A percentile compares a stretch with the other conserved stretches of the same genome.
Conservation (phyloP, 2,329 filamentous ascomycete species). For the Fusarium dimerum region DNA sequence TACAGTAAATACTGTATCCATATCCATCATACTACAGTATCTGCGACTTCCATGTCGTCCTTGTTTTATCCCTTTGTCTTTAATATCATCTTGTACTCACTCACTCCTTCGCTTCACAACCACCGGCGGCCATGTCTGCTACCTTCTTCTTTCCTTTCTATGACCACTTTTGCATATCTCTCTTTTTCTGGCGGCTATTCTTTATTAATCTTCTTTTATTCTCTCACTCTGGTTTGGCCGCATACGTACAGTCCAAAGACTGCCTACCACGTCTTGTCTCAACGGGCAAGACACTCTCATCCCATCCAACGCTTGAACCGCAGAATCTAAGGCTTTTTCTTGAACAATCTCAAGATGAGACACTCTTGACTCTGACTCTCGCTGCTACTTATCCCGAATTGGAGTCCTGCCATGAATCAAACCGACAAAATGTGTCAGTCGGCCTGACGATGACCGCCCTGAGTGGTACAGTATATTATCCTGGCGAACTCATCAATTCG, state of each 20-base stretch:
- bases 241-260: slow-evolving; percentile 17
- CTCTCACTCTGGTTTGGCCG: slow-evolving; percentile 4
- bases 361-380: slow-evolving; percentile 2
- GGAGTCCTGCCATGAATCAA: slow-evolving; percentile 4
- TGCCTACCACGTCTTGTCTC: slow-evolving; percentile 6
- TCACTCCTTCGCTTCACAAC: slow-evolving; percentile 4
- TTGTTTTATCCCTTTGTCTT: background rate
- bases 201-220: background rate
- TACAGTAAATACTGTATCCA: too few species aligned
- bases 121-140: background rate
- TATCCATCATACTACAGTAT: too few species aligned
- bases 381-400: background rate
- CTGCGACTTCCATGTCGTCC: too few species aligned
- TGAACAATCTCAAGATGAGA: slow-evolving; percentile 1
- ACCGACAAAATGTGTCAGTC: slow-evolving; percentile 9
- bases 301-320: slow-evolving; percentile 6
- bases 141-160: slow-evolving; percentile 5
- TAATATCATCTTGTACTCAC: background rate
- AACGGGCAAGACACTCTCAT: slow-evolving; percentile 7
- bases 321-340: slow-evolving; percentile 4
- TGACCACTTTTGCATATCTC: background rate
- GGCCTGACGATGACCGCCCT: slow-evolving; percentile 17
- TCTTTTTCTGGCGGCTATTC: background rate
- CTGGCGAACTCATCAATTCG: slow-evolving; percentile 16
- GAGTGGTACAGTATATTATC: slow-evolving; percentile 17